Evolutionary conservation across 306 rosid species (phyloP).

Genomic region (Lathyrus aphaca): DNA sequence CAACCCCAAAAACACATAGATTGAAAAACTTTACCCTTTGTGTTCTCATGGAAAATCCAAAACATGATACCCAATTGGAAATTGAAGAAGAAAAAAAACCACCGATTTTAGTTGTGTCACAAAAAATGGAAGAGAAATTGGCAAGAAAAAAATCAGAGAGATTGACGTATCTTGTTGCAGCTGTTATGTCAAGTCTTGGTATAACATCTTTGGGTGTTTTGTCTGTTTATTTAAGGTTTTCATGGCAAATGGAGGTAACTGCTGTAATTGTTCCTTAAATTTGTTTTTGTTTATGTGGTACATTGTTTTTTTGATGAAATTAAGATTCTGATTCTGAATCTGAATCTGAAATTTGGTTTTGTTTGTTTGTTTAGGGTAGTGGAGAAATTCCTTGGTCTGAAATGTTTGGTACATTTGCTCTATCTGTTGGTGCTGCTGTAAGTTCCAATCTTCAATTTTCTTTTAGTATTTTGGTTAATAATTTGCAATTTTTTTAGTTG

Average conservation of each 20-base stretch:
- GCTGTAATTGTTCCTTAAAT: not conserved
- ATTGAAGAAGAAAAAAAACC: conserved; percentile 14
- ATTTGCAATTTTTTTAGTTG: not conserved
- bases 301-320: not conserved
- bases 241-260: conserved; percentile 95
- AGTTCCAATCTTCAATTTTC: conserved; percentile 19
- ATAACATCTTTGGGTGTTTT: conserved; percentile 86
- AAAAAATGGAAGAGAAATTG: conserved; percentile 56
- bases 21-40: conserved; percentile 55
- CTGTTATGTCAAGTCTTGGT: conserved; percentile 85
- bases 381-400: conserved; percentile 80
- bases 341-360: conserved; percentile 34
- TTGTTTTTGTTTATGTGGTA: not conserved
- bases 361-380: conserved; percentile 62
- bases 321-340: not conserved
- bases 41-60: conserved; percentile 73
- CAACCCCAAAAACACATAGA: conserved; percentile 40
- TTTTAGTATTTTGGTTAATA: not conserved
- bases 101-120: conserved; percentile 30
- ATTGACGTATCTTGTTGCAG: conserved; percentile 78
- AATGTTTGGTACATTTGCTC: conserved; percentile 94
- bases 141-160: conserved; percentile 79
- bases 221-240: conserved; percentile 83
- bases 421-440: conserved; percentile 92
- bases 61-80: conserved; percentile 48